Base-by-base conservation (phyloP, 768 basidiomycete species). In the Phaffia tasmanica region DNA sequence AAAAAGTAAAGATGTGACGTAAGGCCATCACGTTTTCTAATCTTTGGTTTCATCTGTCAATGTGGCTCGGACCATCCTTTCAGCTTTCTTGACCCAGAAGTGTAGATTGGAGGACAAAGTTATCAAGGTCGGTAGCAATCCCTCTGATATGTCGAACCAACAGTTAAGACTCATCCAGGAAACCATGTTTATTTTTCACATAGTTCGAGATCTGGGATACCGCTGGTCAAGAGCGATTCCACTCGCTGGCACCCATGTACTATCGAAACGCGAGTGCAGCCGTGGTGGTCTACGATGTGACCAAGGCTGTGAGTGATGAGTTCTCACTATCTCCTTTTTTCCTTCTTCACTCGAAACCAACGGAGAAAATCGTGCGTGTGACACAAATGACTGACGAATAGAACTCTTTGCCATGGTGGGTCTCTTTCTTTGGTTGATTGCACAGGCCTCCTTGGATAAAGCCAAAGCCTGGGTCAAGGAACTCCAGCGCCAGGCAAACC, bases 391-490 rank as follows among this genome's bases (percentile, higher is more conserved):
- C n/a, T 18, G 25, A 30, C 18, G 27, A 14, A 25, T 11, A 11
- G 7, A 57, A 3, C 11, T 25, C 47, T 30, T 48, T 56, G 23
- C 47, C 63, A n/a, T 30, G 25, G 19, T 14, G 25, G 3, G n/a
- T 47, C 35, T 55, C 35, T 30, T 29, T 19, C 32, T 55, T 29
- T 29, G 7, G 25, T 35, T 56, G 25, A 1, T n/a, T 63, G 16
- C 21, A 15, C 51, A 78, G 55, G 83, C 87, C 65, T 94, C 91
- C 73, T 81, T 99, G 67, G 94, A 98, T 77, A 98, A 98, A 77
- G 95, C 95, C 63, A 97, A 98, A 80, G 91, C 93, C 35, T 99
- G 95, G 95, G 92, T 99, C 67, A 97, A 95, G 80, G 95, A 99
- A 78, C 82, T 99, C 27, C 95, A 99, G 76, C 85, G 95, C 71